Evolutionary conservation across 2,329 filamentous ascomycete species (phyloP), one percentile per base, ranked within the genome.

Genomic region (Oidium heveae): DNA sequence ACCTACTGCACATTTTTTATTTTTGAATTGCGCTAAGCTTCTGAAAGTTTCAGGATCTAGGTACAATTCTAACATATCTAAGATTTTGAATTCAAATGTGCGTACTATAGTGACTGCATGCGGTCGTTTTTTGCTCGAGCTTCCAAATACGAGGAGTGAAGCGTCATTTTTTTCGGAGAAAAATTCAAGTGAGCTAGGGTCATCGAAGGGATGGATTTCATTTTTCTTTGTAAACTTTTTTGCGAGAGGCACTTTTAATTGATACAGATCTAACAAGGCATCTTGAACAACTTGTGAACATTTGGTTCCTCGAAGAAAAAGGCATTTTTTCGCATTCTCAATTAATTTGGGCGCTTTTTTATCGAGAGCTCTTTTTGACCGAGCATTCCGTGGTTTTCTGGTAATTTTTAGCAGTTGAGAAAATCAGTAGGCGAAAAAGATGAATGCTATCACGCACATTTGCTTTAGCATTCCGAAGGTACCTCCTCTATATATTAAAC

Each of bases 171-270:
- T 98, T 66, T 88, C 81, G 58, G 83, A 82, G 72, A 98, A 88
- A 72, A 98, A 98, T 69, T 95, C 86, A 60, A 96, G 76, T 54
- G 84, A 89, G 32, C 82, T 74, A 59, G 84, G 72, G 66, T 93
- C 87, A 68, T 95, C 89, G 68, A 98, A 98, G 1, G 91, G 91
- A 68, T 91, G 87, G 63, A 94, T 83, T 61, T 80, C 75, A 69
- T 98, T 98, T 73, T 96, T 96, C 76, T 96, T 98, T 69, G 80
- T 85, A 72, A 98, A 94, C 61, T 88, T 87, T 68, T 93, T 82
- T 59, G 82, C 81, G 58, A 89, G 75, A 2, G 88, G 87, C 64
- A 84, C 80, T 63, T 89, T 88, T 64, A 98, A 74, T 52, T 85
- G 77, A 68, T 86, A 78, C 55, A 98, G 76, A 63, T 95, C 91